Conservation (phyloP, 148 eudicot species). For the Agrostemma githago region DNA sequence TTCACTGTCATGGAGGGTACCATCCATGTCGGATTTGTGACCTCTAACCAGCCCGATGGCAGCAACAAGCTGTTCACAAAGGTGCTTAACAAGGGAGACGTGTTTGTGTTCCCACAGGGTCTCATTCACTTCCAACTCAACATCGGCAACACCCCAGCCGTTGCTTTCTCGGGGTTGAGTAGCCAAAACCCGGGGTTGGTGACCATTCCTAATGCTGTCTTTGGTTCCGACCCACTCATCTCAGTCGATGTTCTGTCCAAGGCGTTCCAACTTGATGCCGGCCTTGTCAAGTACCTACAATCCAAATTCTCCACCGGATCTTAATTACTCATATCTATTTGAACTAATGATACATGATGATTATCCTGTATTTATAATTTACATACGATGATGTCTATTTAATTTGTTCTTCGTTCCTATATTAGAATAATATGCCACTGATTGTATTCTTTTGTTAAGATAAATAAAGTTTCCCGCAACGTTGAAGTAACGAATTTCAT, state of each 20-base stretch:
- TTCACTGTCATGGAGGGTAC: constrained; percentile 15
- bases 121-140: constrained; percentile 13
- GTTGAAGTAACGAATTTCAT: too few species aligned
- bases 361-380: too few species aligned
- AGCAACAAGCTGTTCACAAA: constrained; percentile 14
- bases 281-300: neutral
- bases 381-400: too few species aligned
- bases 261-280: constrained; percentile 17
- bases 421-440: neutral
- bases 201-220: neutral
- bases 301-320: constrained; percentile 3
- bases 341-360: neutral
- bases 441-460: neutral
- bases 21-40: constrained; percentile 7
- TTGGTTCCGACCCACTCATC: constrained; percentile 13
- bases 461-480: neutral
- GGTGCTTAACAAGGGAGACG: constrained; percentile 16
- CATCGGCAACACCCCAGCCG: constrained; percentile 16
- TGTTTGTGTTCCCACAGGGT: constrained; percentile 15
- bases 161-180: constrained; percentile 13
- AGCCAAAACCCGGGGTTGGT: constrained; percentile 26
- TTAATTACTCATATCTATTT: neutral
- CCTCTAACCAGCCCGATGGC: constrained; percentile 12
- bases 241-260: constrained; percentile 12
- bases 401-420: too few species aligned